Base-by-base conservation (phyloP, 257 asterid genomes). In the Eucommia ulmoides region DNA sequence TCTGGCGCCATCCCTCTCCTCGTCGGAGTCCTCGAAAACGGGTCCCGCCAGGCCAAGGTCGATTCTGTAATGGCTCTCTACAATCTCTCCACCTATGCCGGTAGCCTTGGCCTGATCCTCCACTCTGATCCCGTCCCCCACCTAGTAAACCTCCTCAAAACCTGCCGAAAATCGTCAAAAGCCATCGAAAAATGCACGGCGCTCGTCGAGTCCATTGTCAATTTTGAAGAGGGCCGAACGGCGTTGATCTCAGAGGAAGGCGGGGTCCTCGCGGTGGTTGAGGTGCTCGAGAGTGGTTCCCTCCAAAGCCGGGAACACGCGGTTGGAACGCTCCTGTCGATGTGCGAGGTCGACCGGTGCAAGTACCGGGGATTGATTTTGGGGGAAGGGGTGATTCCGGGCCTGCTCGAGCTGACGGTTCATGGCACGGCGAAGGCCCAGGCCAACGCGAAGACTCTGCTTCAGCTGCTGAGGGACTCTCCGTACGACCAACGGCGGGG, bases 351-450 rank as follows among this genome's bases (percentile, higher is more conserved):
- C 19, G 78, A 89, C 26, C 80, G 94, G 10, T 63, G 75, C 9
- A 83, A 70, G 63, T 89, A 82, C 38, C 67, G 96, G 53, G 96
- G 86, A 61, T 80, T 82, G 1, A 89, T 86, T 29, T 93, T 89
- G 19, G 69, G 71, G 62, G 98, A 89, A 75, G 98, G 98, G 19
- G 98, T 72, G 1, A 81, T 89, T 53, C 98, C 98, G 0, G 98
- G 98, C 8, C 93, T 89, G 45, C 94, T 89, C 2, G 96, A 89
- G 76, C 85, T 89, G 24, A 86, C 98, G 0, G 96, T 89, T 56
- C 92, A 89, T 61, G 96, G 96, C 41, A 73, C 92, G 1, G 67
- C 72, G 0, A 81, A 86, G 47, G 74, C 95, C 10, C 93, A 73
- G 56, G 50, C 79, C 0, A 86, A 86, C 51, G 98, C 98, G 0